Percentiles rank a stretch among this genome's conserved stretches.
Conservation (phyloP, 1,139 yeast species). For the Protomyces lactucae-debilis region DNA sequence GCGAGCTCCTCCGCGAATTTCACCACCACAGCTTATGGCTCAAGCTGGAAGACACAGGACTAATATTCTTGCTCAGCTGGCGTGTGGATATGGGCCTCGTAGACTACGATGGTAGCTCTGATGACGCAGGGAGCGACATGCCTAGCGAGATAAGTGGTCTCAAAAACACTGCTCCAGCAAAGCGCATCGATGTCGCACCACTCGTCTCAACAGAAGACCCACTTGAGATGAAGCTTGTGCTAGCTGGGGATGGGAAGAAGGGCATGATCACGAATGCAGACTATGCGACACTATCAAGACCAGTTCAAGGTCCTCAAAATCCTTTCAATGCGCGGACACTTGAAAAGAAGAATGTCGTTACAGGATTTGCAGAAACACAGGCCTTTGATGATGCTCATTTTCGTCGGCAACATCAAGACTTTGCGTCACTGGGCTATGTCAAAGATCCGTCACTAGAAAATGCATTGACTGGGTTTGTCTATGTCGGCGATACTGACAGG, state of each 20-base stretch:
- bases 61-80: no score
- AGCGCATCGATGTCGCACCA: slow-evolving; percentile 12
- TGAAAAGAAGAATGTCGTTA: slow-evolving; percentile 36
- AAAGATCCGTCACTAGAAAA: slow-evolving; percentile 35
- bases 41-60: no score
- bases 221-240: background rate
- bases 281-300: slow-evolving; percentile 31
- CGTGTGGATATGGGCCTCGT: background rate
- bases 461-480: background rate
- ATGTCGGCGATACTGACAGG: slow-evolving; percentile 5
- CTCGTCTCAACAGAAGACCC: slow-evolving; percentile 13
- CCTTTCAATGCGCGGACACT: slow-evolving; percentile 28
- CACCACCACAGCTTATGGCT: no score
- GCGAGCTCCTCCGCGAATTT: background rate
- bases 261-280: slow-evolving; percentile 9
- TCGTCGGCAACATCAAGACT: slow-evolving; percentile 42
- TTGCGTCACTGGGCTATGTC: slow-evolving; percentile 39
- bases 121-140: background rate
- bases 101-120: slow-evolving; percentile 1
- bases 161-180: background rate
- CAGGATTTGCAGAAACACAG: slow-evolving; percentile 41
- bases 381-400: slow-evolving; percentile 45
- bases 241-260: slow-evolving; percentile 10
- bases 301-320: slow-evolving; percentile 34
- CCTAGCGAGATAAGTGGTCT: background rate